phyloP scores from a whole-genome alignment of 495 filamentous ascomycete species.

The Arthonia radiata region DNA sequence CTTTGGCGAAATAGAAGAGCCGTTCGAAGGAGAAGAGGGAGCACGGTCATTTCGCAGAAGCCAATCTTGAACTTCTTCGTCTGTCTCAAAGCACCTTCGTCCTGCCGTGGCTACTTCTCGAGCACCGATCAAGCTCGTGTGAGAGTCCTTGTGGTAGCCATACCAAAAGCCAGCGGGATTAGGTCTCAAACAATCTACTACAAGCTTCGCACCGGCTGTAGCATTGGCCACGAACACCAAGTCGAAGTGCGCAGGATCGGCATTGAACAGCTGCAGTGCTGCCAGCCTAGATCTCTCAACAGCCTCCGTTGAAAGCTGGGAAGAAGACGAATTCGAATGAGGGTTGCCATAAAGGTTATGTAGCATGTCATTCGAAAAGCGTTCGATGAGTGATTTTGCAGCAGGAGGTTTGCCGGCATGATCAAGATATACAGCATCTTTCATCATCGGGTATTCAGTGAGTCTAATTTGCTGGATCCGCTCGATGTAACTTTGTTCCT shows the following conservation, averaged over 20 bases:
- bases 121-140: conserved; percentile 49
- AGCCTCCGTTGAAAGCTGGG: conserved; percentile 30
- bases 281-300: conserved; percentile 33
- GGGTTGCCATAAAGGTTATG: conserved; percentile 47
- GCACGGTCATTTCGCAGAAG: too few relatives aligned
- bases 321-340: conserved; percentile 44
- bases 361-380: conserved; percentile 31
- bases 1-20: too few relatives aligned
- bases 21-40: too few relatives aligned
- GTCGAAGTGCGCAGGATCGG: conserved; percentile 37
- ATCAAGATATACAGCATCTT: too few relatives aligned
- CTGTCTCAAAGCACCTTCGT: conserved; percentile 34
- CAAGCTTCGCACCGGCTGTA: conserved; percentile 44
- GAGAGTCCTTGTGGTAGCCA: conserved; percentile 48
- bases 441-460: too few relatives aligned
- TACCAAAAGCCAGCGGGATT: conserved; percentile 31
- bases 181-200: conserved; percentile 33
- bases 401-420: too few relatives aligned
- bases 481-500: too few relatives aligned
- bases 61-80: conserved; percentile 44
- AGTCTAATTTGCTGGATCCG: too few relatives aligned
- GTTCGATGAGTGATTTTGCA: conserved; percentile 31
- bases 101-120: conserved; percentile 31
- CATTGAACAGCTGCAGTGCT: conserved; percentile 35
- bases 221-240: conserved; percentile 45